A percentile compares a stretch with the other conserved stretches of the same genome.
These are phyloP conservation scores for Plectosphaerella sp. DNA, from an alignment of 2,329 filamentous ascomycete species.

Conservation along the genomic window DNA sequence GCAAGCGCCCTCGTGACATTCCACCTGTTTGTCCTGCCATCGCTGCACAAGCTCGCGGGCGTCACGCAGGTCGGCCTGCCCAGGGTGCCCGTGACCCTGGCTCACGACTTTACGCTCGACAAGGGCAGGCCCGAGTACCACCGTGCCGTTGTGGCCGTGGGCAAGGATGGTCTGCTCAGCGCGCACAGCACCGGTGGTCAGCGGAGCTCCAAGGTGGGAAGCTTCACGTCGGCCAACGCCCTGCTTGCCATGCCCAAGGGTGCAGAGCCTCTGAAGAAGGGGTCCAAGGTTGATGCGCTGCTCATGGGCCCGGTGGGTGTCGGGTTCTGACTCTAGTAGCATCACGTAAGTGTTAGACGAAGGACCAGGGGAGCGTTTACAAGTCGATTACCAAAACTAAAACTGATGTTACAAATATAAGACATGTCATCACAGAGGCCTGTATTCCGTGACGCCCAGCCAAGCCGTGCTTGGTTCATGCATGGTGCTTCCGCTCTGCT, in stretches of 20 bases:
- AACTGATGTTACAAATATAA: constrained; percentile 11
- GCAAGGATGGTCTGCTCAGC: constrained; percentile 61
- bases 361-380: background rate
- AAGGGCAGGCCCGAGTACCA: constrained; percentile 81
- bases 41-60: constrained; percentile 73
- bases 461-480: constrained; percentile 14
- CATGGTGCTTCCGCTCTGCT: constrained; percentile 5
- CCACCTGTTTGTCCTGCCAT: constrained; percentile 88
- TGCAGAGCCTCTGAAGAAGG: constrained; percentile 61
- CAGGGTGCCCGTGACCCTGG: constrained; percentile 64
- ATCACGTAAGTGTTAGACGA: background rate
- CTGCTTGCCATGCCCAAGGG: constrained; percentile 70
- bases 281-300: constrained; percentile 69
- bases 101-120: constrained; percentile 72
- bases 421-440: constrained; percentile 12
- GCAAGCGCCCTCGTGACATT: constrained; percentile 90
- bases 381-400: constrained; percentile 3
- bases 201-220: constrained; percentile 84
- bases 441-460: constrained; percentile 15
- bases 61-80: constrained; percentile 65
- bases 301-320: constrained; percentile 59
- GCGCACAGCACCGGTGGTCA: constrained; percentile 86
- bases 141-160: constrained; percentile 68
- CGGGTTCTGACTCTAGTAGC: background rate
- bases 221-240: constrained; percentile 83